These are phyloP conservation scores for Parastagonospora nodorum DNA, from an alignment of 2,329 filamentous ascomycete species.

Conservation along the genomic window DNA sequence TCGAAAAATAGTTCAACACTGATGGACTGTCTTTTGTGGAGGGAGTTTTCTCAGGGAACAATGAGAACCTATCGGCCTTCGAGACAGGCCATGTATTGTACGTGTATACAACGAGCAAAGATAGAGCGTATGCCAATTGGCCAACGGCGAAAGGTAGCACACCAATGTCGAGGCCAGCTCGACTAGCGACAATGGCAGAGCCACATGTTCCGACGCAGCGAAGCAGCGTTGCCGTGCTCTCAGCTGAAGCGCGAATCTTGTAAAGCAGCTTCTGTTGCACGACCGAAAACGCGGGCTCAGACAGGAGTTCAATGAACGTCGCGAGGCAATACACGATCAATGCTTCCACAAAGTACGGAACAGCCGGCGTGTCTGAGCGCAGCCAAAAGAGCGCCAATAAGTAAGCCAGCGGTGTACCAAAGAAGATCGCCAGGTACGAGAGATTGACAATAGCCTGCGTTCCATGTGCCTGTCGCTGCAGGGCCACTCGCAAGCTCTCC, in stretches of 20 bases:
- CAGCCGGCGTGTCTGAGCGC: constrained; percentile 56
- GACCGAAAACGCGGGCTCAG: constrained; percentile 88
- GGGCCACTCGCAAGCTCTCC: constrained; percentile 87
- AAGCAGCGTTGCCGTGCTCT: constrained; percentile 78
- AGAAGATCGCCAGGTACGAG: constrained; percentile 75
- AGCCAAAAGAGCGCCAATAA: constrained; percentile 72
- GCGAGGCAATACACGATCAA: constrained; percentile 62
- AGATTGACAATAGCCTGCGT: constrained; percentile 85
- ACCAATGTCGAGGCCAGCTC: constrained; percentile 62
- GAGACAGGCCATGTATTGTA: constrained; percentile 65
- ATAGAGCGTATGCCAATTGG: constrained; percentile 75
- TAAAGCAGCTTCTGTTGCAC: constrained; percentile 83
- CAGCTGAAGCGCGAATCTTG: constrained; percentile 77
- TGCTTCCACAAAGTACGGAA: constrained; percentile 67
- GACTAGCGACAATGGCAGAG: constrained; percentile 68
- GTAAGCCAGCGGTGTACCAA: constrained; percentile 69
- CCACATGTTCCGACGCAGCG: constrained; percentile 78
- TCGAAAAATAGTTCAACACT: constrained; percentile 61
- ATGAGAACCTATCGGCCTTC: constrained; percentile 66
- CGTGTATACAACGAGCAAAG: constrained; percentile 72
- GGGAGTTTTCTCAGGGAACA: constrained; percentile 58
- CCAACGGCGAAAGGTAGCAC: constrained; percentile 89
- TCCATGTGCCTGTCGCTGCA: constrained; percentile 72
- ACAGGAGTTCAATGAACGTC: constrained; percentile 74
- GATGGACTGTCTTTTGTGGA: constrained; percentile 35